Evolutionary conservation across 192 early-diverging fungal genomes (phyloP).

Genomic region (Entomortierella parvispora): DNA sequence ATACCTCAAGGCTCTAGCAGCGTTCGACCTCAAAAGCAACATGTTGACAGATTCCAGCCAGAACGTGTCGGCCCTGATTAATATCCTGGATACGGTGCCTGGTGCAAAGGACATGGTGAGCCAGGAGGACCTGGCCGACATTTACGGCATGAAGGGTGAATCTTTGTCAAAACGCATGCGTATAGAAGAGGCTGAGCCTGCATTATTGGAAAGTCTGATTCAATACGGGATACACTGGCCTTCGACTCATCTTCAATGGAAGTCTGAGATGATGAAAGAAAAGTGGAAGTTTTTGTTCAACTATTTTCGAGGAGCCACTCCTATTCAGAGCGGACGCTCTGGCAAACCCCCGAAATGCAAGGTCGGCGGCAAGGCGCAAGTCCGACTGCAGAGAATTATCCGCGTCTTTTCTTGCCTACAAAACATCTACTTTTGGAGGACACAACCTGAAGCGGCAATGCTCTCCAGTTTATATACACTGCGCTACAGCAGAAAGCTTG

Average conservation of each 20-base stretch:
- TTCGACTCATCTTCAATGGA: slow-evolving; percentile 25
- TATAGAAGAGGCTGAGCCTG: slow-evolving; percentile 48
- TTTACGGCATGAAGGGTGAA: slow-evolving; percentile 55
- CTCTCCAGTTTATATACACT: slow-evolving; percentile 28
- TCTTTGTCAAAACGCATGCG: slow-evolving; percentile 56
- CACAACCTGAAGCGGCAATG: slow-evolving; percentile 17
- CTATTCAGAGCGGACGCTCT: not conserved
- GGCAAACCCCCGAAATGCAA: not conserved
- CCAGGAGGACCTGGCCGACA: slow-evolving; percentile 48
- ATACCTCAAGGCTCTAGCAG: slow-evolving; percentile 55
- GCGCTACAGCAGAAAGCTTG: slow-evolving; percentile 16
- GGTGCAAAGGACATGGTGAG: slow-evolving; percentile 31
- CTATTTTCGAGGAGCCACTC: slow-evolving; percentile 8
- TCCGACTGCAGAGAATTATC: slow-evolving; percentile 14
- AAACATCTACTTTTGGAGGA: slow-evolving; percentile 38
- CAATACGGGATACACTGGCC: slow-evolving; percentile 33
- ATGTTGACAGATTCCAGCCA: slow-evolving; percentile 53
- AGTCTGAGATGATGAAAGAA: slow-evolving; percentile 14
- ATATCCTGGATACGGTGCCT: slow-evolving; percentile 51
- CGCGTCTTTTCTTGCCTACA: slow-evolving; percentile 30
- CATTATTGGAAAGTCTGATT: slow-evolving; percentile 18
- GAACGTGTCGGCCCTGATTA: slow-evolving; percentile 49
- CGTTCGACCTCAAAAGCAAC: slow-evolving; percentile 56
- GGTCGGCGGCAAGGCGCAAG: slow-evolving; percentile 14
- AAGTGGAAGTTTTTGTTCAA: slow-evolving; percentile 22